These are phyloP conservation scores for Singerocomus rubriflavus DNA, from an alignment of 1,284 basidiomycete species.

Conservation along the genomic window DNA sequence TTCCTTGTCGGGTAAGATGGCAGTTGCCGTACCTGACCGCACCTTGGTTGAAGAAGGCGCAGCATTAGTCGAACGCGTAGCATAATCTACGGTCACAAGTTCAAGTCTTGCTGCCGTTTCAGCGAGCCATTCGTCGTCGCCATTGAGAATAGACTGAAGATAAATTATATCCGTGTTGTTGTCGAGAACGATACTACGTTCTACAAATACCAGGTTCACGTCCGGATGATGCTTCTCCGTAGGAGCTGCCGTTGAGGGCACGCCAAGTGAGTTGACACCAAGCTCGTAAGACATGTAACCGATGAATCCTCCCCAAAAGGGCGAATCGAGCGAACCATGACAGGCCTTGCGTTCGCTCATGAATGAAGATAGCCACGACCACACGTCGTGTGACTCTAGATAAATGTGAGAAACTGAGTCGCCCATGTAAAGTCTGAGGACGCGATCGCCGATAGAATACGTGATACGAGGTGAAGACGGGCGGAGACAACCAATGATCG, in stretches of 20 bases:
- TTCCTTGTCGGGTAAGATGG: conserved; percentile 52
- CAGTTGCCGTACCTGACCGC: conserved; percentile 31
- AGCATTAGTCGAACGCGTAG: conserved; percentile 22
- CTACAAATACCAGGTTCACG: conserved; percentile 69
- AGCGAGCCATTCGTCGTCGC: conserved; percentile 59
- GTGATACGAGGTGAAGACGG: conserved; percentile 54
- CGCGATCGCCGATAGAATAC: conserved; percentile 50
- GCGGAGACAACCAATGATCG: conserved; percentile 61
- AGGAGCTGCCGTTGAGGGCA: conserved; percentile 33
- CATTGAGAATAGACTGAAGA: conserved; percentile 60
- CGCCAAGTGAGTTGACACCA: conserved; percentile 53
- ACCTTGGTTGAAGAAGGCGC: conserved; percentile 24
- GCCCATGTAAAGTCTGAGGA: conserved; percentile 42
- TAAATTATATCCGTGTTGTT: conserved; percentile 44
- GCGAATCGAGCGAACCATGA: conserved; percentile 49
- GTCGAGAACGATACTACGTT: conserved; percentile 73
- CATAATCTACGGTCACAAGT: conserved; percentile 25
- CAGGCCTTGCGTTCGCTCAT: conserved; percentile 50
- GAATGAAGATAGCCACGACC: conserved; percentile 70
- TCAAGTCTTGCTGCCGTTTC: conserved; percentile 33
- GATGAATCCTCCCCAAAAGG: conserved; percentile 78
- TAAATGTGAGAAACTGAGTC: conserved; percentile 31
- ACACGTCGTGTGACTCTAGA: conserved; percentile 51
- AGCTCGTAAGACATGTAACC: conserved; percentile 75
- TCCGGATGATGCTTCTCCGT: conserved; percentile 51